Evolutionary conservation across 305 asterid species (phyloP).

Genomic region (Nicotiana rustica): DNA sequence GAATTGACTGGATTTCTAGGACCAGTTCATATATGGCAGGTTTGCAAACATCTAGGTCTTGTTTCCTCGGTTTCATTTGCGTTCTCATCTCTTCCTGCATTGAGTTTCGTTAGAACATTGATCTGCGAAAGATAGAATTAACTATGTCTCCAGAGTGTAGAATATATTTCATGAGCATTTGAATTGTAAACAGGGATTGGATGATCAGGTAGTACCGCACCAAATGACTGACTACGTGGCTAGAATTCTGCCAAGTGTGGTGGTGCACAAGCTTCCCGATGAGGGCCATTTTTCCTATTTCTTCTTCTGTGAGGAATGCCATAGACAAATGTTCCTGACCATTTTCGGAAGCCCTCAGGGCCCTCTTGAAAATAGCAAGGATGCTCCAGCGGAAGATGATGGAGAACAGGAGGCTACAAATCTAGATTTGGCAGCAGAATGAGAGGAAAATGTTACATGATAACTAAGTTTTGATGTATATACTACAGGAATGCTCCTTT

Average conservation of each 20-base stretch:
- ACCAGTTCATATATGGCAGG: conserved; percentile 96
- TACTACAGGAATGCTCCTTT: not conserved
- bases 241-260: conserved; percentile 66
- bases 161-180: not conserved
- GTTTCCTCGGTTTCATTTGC: not conserved
- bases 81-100: not conserved
- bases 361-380: conserved; percentile 53
- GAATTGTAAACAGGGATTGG: conserved; percentile 62
- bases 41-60: conserved; percentile 30
- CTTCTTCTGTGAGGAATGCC: conserved; percentile 71
- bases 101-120: not conserved
- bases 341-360: conserved; percentile 77
- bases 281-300: conserved; percentile 88
- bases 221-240: conserved; percentile 66
- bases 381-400: conserved; percentile 45
- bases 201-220: conserved; percentile 76
- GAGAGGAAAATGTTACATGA: conserved; percentile 7
- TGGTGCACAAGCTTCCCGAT: conserved; percentile 67
- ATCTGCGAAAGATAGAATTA: not conserved
- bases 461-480: conserved; percentile 7
- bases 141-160: not conserved
- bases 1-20: conserved; percentile 81
- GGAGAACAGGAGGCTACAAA: conserved; percentile 40
- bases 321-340: conserved; percentile 63
- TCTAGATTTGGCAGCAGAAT: conserved; percentile 44